Conservation (phyloP, 1,139 yeast genomes). For the Hanseniaspora sp. region DNA sequence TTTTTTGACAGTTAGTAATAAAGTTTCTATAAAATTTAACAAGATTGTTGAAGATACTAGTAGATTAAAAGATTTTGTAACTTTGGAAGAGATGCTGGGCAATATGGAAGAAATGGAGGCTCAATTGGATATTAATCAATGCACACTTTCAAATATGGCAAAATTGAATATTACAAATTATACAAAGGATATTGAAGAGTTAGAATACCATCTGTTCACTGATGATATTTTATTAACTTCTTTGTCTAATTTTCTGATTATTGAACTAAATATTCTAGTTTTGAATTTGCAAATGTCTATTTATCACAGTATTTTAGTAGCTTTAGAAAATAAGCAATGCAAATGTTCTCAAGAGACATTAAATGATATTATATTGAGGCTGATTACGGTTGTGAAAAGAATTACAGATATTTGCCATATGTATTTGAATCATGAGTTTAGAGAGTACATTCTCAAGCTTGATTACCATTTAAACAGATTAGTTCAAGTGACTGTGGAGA, state of each 20-base stretch:
- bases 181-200: conserved; percentile 10
- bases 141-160: neutral
- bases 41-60: conserved; percentile 6
- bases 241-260: conserved; percentile 9
- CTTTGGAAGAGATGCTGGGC: neutral
- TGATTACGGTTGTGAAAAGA: neutral
- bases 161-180: conserved; percentile 5
- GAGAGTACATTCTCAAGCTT: conserved; percentile 4
- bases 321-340: neutral
- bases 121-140: neutral
- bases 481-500: conserved; percentile 14
- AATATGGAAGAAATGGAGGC: neutral
- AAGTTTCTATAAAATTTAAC: neutral
- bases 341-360: neutral
- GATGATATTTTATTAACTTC: neutral
- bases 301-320: conserved; percentile 5
- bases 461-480: conserved; percentile 16
- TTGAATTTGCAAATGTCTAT: conserved; percentile 5
- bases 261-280: conserved; percentile 10
- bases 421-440: conserved; percentile 10
- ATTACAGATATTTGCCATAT: conserved; percentile 2
- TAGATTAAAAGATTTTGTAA: neutral
- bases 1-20: neutral
- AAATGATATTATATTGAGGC: neutral
- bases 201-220: conserved; percentile 1